Evolutionary conservation across 345 rosid genomes (phyloP).

Genomic region (Pugionium dolabratum): DNA sequence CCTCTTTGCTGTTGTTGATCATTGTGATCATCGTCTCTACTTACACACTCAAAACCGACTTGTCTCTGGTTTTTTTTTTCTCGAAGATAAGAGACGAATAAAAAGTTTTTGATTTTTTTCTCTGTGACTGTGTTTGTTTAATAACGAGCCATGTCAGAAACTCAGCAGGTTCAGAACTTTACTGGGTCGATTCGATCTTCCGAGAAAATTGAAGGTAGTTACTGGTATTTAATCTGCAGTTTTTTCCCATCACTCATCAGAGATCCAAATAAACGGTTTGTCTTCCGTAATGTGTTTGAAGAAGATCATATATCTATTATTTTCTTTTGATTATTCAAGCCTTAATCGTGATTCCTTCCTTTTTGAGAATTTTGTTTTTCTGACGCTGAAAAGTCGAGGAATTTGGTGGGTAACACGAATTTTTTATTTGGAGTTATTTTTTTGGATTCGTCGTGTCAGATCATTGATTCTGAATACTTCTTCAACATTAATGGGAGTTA

Average conservation of each 20-base stretch:
- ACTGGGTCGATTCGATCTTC: constrained; percentile 59
- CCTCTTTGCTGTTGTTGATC: constrained; percentile 30
- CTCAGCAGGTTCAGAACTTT: constrained; percentile 61
- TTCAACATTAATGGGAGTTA: constrained; percentile 7
- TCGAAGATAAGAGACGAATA: constrained; percentile 18
- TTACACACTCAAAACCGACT: constrained; percentile 22
- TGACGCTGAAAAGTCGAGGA: not conserved
- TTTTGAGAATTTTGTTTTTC: constrained; percentile 1
- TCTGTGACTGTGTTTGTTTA: constrained; percentile 21
- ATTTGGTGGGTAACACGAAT: constrained; percentile 18
- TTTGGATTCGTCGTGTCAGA: constrained; percentile 29
- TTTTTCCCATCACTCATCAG: not conserved
- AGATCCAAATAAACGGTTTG: constrained; percentile 36
- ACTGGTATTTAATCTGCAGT: not conserved
- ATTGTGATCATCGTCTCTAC: constrained; percentile 40
- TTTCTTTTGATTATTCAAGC: constrained; percentile 20
- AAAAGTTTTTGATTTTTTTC: constrained; percentile 6
- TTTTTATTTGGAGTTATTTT: constrained; percentile 21
- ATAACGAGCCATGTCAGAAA: constrained; percentile 63
- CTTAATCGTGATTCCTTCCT: constrained; percentile 18
- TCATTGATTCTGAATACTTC: constrained; percentile 31
- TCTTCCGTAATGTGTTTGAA: constrained; percentile 34
- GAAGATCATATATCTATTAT: constrained; percentile 12
- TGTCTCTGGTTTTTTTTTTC: constrained; percentile 1
- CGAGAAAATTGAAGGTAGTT: constrained; percentile 65